Evolutionary conservation across 2,329 filamentous ascomycete species (phyloP), one percentile per base, ranked within the genome.

Genomic region (Aschersonia sp.): DNA sequence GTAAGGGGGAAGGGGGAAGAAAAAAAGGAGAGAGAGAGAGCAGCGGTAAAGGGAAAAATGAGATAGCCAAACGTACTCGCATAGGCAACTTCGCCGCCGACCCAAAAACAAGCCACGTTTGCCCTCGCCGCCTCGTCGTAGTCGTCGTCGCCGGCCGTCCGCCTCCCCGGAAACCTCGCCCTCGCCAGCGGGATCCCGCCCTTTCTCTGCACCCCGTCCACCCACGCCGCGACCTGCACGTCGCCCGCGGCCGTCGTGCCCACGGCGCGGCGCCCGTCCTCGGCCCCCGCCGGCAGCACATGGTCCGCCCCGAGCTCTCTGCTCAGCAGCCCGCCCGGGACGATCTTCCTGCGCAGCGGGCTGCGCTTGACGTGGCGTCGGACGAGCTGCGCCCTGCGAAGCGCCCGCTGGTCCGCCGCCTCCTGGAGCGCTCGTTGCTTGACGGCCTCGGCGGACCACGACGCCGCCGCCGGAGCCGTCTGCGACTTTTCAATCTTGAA

Each of bases 401-500:
- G 51, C 0, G 55, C 56, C 9, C 54, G 58, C 42, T 55, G 47
- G 1, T 56, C 57, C 5, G 60, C 59, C 29, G 60, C 60, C 37
- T 73, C 66, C 33, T 73, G 66, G 4, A 66, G 52, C 50, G 71
- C 71, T 46, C 76, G 76, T 53, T 68, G 69, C 61, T 77, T 81
- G 48, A 83, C 74, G 6, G 71, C 70, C 43, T 75, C 67, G n/a
- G 68, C 63, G 7, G 79, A 78, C 65, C 79, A 83, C 12, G 69
- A 62, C 0, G 73, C 67, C 6, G 60, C 62, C 2, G 65, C 52
- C 0, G 77, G 70, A 1, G 76, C 76, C 12, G 69, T 69, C 47
- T 73, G 69, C 40, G 75, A 68, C 43, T 70, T 72, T 57, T 83
- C 76, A 45, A 85, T 74, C 55, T 78, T 81, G 62, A 85, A 86